Base-by-base conservation (phyloP, 225 moss, liverwort and hornwort genomes). In the Pseudisothecium myosuroides region DNA sequence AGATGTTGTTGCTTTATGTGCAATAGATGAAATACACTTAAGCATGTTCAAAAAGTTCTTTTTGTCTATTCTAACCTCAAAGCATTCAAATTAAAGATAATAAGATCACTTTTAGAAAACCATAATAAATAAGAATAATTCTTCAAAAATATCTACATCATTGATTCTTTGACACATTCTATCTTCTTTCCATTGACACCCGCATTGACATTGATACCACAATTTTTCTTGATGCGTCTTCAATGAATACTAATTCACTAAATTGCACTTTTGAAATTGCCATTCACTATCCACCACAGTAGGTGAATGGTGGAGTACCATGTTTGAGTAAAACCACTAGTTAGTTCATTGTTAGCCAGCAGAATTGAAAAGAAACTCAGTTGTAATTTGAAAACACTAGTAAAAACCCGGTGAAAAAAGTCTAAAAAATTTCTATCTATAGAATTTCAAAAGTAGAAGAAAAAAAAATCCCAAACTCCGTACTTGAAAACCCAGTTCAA, bases 261-360 rank as follows among this genome's bases (percentile, higher is more conserved):
- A 43, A 16, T 71, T 43, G 43, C 10, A 27, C 41, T 66, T 36
- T 66, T 19, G 19, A 66, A 66, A 37, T n/a, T n/a, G n/a, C 17
- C 20, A 67, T 12, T 67, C n/a, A 37, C 12, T 11, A 67, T n/a
- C 14, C 14, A 69, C 6, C n/a, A n/a, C n/a, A n/a, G n/a, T 66
- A 3, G 6, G 11, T 36, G 6, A 37, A 21, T 67, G 12, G 5
- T 37, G 3, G 11, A 66, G 6, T 36, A 18, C 64, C 17, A 32
- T 17, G 11, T 32, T 62, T 1, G 2, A 0, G 0, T 0, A 64
- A 2, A 64, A 9, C 5, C 4, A 0, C 9, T 0, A 9, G 5
- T 19, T 2, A 19, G 12, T 39, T 39, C 14, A 39, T 14, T 24
- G 8, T 39, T 39, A 39, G 24, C 39, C 0, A 0, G 14, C 24